A percentile compares a stretch with the other conserved stretches of the same genome.
Evolutionary conservation across 169 alveolate genomes (phyloP).

Genomic region (Eimeria mitis): DNA sequence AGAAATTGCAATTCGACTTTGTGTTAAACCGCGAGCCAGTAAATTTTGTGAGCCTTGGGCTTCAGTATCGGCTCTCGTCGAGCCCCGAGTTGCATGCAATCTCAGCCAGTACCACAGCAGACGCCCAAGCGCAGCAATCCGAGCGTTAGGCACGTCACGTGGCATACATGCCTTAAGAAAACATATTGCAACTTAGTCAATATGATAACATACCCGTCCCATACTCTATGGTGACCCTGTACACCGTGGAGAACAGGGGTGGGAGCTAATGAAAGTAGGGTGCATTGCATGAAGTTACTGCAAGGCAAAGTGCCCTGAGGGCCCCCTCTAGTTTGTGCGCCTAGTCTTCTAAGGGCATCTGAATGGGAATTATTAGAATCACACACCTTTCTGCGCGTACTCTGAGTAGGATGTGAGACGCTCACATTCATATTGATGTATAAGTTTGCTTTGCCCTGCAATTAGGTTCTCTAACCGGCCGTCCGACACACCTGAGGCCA

Average conservation of each 20-base stretch:
- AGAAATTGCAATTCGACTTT: not conserved
- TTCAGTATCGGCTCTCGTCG: not conserved
- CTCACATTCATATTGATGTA: too few relatives aligned
- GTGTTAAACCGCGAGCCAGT: not conserved
- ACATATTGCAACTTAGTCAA: not conserved
- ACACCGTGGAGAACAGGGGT: not conserved
- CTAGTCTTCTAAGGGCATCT: not conserved
- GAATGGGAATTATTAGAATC: not conserved
- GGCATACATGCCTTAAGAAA: not conserved
- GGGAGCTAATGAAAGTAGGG: not conserved
- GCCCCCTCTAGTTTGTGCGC: not conserved
- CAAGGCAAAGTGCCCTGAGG: not conserved
- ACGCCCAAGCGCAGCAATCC: not conserved
- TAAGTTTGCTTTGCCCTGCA: not conserved
- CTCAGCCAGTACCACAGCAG: not conserved
- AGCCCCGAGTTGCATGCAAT: constrained; percentile 39
- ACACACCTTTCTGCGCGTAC: not conserved
- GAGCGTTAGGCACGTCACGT: not conserved
- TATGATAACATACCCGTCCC: too few relatives aligned
- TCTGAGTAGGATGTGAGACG: not conserved
- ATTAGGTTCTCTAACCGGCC: not conserved
- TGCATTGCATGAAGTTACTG: not conserved
- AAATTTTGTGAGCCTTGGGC: not conserved
- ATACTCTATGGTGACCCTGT: too few relatives aligned
- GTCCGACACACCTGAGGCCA: not conserved